Percentiles rank a stretch among this genome's conserved stretches.
phyloP scores from a whole-genome alignment of 2,329 filamentous ascomycete species.

The Pyricularia grisea region DNA sequence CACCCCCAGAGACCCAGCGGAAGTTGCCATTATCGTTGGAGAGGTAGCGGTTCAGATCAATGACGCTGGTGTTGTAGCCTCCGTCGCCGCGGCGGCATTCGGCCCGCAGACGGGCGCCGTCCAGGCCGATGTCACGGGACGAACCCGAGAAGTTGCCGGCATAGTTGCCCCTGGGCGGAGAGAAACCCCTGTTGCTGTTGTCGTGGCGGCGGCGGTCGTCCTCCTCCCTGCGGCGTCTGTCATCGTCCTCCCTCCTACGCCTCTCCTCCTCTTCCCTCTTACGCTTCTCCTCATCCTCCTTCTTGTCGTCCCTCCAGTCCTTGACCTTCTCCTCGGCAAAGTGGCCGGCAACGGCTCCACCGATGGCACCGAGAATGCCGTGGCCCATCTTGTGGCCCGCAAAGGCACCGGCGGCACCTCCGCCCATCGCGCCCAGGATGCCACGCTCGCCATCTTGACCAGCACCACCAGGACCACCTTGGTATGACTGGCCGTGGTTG shows the following conservation, averaged over 20 bases:
- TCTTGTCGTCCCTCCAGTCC: constrained; percentile 28
- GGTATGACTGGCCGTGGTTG: not conserved
- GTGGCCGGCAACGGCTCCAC: constrained; percentile 29
- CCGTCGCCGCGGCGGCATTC: constrained; percentile 23
- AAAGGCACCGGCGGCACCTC: not conserved
- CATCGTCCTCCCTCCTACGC: constrained; percentile 11
- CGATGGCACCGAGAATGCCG: constrained; percentile 20
- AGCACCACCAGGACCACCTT: not conserved
- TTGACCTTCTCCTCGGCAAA: constrained; percentile 31
- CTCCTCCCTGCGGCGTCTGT: constrained; percentile 6
- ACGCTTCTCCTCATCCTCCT: constrained; percentile 22
- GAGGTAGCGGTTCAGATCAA: constrained; percentile 25
- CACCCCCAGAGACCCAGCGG: constrained; percentile 19
- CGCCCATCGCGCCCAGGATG: not conserved
- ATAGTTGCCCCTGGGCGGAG: constrained; percentile 12
- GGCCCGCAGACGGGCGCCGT: constrained; percentile 24
- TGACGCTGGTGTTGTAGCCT: constrained; percentile 20
- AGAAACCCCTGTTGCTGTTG: constrained; percentile 7
- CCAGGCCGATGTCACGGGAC: constrained; percentile 23
- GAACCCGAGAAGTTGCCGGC: constrained; percentile 25
- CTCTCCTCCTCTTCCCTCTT: constrained; percentile 17
- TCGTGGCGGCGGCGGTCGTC: constrained; percentile 10
- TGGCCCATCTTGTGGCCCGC: not conserved
- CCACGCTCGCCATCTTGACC: constrained; percentile 1
- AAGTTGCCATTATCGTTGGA: constrained; percentile 27